These are phyloP conservation scores for Coix lacrymajobi DNA, from an alignment of 176 grass and related monocot genomes.

Conservation along the genomic window DNA sequence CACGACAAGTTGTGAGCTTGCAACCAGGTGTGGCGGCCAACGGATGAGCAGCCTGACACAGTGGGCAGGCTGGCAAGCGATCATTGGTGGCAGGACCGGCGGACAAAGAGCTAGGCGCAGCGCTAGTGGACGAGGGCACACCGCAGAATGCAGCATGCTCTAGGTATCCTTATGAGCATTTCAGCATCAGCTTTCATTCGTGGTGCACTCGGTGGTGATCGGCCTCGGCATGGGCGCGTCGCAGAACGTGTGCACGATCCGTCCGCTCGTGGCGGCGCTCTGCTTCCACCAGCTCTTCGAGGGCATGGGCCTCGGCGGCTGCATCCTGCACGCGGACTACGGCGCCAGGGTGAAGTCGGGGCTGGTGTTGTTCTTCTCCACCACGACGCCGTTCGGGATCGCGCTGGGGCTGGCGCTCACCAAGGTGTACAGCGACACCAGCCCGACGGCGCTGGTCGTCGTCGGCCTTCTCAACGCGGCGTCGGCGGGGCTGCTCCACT, in stretches of 20 bases:
- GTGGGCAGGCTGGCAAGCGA: no score
- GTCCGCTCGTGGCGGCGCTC: slow-evolving; percentile 56
- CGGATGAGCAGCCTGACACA: no score
- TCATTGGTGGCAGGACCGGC: no score
- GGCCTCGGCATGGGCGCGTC: slow-evolving; percentile 62
- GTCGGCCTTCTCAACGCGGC: slow-evolving; percentile 43
- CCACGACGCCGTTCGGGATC: slow-evolving; percentile 1
- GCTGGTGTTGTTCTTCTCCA: background rate
- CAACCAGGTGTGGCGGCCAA: no score
- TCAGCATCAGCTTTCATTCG: no score
- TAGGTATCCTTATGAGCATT: no score
- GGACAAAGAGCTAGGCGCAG: no score
- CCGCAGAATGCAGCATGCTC: no score
- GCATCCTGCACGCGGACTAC: slow-evolving; percentile 58
- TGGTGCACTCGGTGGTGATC: slow-evolving; percentile 85
- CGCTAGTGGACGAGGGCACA: no score
- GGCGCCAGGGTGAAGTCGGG: background rate
- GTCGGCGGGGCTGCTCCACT: slow-evolving; percentile 38
- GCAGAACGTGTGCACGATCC: slow-evolving; percentile 56
- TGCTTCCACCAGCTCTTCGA: slow-evolving; percentile 82
- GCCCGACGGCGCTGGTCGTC: background rate
- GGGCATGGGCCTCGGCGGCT: slow-evolving; percentile 77
- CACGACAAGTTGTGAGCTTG: no score
- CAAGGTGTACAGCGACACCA: slow-evolving; percentile 1
- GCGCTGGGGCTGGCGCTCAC: slow-evolving; percentile 4